A percentile compares a stretch with the other conserved stretches of the same genome.
phyloP scores from a whole-genome alignment of 2,329 filamentous ascomycete genomes.

The Fusarium tupiense region DNA sequence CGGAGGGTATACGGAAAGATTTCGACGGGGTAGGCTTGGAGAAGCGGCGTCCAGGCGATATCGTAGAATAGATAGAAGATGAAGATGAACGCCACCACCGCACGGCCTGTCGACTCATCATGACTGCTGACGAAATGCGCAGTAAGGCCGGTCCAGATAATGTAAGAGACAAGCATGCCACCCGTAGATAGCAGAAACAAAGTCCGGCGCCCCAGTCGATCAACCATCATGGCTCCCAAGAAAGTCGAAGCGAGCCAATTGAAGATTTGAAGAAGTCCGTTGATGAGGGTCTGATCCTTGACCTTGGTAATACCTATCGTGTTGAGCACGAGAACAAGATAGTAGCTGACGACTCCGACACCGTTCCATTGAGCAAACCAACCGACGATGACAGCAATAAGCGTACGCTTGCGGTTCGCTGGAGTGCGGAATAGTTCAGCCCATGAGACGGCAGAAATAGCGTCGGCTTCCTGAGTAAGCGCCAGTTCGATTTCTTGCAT shows the following conservation, averaged over 20 bases:
- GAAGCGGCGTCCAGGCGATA: constrained; percentile 48
- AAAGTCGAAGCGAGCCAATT: constrained; percentile 51
- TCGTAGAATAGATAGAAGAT: constrained; percentile 52
- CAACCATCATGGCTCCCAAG: constrained; percentile 51
- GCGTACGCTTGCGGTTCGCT: constrained; percentile 39
- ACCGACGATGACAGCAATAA: constrained; percentile 31
- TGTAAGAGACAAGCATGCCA: constrained; percentile 49
- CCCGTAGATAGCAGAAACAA: constrained; percentile 51
- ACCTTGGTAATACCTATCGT: constrained; percentile 51
- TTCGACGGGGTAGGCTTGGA: constrained; percentile 44
- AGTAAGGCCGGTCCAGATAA: constrained; percentile 46
- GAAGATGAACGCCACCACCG: constrained; percentile 51
- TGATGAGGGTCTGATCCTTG: constrained; percentile 47
- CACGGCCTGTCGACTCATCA: constrained; percentile 33
- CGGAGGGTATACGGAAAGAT: constrained; percentile 40
- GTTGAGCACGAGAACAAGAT: constrained; percentile 51
- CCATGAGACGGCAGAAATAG: constrained; percentile 47
- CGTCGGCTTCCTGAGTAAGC: constrained; percentile 45
- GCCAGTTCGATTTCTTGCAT: constrained; percentile 53
- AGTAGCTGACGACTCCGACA: constrained; percentile 41
- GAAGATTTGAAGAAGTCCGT: constrained; percentile 47
- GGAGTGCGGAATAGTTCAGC: constrained; percentile 53
- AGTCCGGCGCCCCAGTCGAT: constrained; percentile 52
- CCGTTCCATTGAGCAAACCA: constrained; percentile 35
- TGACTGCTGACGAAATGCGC: constrained; percentile 23